Base-by-base conservation (phyloP, 768 basidiomycete species). In the Psilocybe subaeruginosa region DNA sequence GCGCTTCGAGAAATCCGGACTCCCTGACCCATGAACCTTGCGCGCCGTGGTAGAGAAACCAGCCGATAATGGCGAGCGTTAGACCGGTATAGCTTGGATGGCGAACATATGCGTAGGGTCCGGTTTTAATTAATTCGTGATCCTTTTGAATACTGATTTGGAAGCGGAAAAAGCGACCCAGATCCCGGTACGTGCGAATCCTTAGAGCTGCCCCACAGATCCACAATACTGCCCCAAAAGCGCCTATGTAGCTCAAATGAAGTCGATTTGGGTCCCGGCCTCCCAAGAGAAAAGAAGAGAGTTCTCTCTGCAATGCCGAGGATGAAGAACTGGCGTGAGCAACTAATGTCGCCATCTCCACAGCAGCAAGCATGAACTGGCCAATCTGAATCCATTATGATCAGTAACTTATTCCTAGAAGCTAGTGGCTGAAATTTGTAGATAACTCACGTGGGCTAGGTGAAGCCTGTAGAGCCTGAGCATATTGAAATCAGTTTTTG, bases 71-170 rank as follows among this genome's bases (percentile, higher is more conserved):
- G 3, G 58, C 46, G 14, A 73, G 57, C 12, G 78, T 45, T n/a
- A 79, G 69, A 8, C 77, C 79, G 3, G 74, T 68, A 59, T 82
- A 82, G 43, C 76, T 72, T 0, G 81, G 82, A 62, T 83, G 82
- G 54, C 82, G 74, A 11, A 80, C 78, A 27, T 73, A 56, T 6
- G 76, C 58, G 64, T 83, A 83, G 1, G 78, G 81, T 0, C 80
- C 80, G 3, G 71, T 74, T 0, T 74, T 78, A 0, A 82, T 70
- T 8, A 84, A 70, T 54, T 68, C 67, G 60, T 83, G 82, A 56
- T 78, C 69, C 19, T 71, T 67, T 50, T 75, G 75, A 23, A 83
- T 78, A 67, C 74, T 76, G 19, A 63, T 60, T 27, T 69, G 65
- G 54, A 60, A 67, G 4, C 61, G 64, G 47, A 68, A 69, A 37